Base-by-base conservation (phyloP, 306 rosid genomes). In the Luffa aegyptiaca region DNA sequence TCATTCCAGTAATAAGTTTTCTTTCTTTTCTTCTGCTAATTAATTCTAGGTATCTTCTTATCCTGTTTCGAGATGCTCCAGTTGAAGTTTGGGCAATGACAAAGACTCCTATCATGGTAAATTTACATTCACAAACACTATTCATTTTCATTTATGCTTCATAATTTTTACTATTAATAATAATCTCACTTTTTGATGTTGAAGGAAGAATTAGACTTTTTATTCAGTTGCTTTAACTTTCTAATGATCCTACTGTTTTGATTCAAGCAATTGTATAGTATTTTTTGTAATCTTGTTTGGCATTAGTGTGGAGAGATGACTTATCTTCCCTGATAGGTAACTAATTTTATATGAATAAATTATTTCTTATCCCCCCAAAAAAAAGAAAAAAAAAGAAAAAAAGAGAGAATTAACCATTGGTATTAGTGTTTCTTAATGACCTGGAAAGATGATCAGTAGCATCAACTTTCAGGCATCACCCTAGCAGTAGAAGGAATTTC, bases 51-150 rank as follows among this genome's bases (percentile, higher is more conserved):
- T 96, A 96, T 89, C 98, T 96, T 84, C 88, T 96, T 58, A 88
- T 96, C 84, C 87, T 96, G 96, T 93, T 93, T 83, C 97, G 93
- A 63, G 99, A 96, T 85, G 99, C 99, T 75, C 99, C 99, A 3
- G 96, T 96, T 77, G 99, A 96, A 84, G 98, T 96, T 84, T 96
- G 99, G 99, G 99, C 99, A 81, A 96, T 96, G 99, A 90, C 99
- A 69, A 96, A 91, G 88, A 88, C 68, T 88, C 99, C 99, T 39
- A 87, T 90, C 76, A 96, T 96, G 99, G 99, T 96, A 93, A 79
- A 80, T 79, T 85, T 55, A 56, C 63, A 56, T 57, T 37, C 20
- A 76, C 55, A 55, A n/a, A 42, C 8, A 55, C 66, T 5, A 13
- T 36, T 14, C 73, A 78, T 79, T 81, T 75, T 59, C 69, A 83